These are phyloP conservation scores for Fraxinus albicans DNA, from an alignment of 305 asterid genomes.

Conservation along the genomic window DNA sequence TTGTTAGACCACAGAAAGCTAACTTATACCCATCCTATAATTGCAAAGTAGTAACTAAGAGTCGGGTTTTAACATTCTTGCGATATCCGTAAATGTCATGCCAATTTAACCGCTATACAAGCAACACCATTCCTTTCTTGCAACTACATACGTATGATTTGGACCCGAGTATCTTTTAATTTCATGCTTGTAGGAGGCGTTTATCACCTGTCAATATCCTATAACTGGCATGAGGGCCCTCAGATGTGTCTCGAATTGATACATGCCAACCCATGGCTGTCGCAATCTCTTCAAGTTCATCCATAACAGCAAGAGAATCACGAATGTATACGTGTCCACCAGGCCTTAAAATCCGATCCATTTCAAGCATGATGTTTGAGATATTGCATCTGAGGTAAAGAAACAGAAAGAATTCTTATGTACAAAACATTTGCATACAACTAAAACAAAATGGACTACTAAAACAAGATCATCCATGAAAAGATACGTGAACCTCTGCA, in stretches of 20 bases:
- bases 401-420: neutral
- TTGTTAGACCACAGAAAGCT: neutral
- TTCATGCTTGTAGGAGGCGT: constrained; percentile 48
- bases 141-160: constrained; percentile 9
- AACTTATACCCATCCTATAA: neutral
- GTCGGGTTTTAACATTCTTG: neutral
- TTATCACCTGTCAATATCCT: constrained; percentile 65
- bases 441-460: neutral
- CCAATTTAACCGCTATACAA: neutral
- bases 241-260: constrained; percentile 65
- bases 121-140: neutral
- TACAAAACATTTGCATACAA: neutral
- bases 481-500: neutral
- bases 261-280: constrained; percentile 80
- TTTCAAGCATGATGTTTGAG: constrained; percentile 79
- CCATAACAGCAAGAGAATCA: constrained; percentile 70
- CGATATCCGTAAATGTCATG: neutral
- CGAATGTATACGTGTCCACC: constrained; percentile 78
- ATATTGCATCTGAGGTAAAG: constrained; percentile 62
- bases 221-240: constrained; percentile 86
- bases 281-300: constrained; percentile 68
- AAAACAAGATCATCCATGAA: neutral
- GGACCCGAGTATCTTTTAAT: neutral
- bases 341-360: constrained; percentile 87
- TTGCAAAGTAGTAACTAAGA: neutral